A percentile compares a stretch with the other conserved stretches of the same genome.
phyloP scores from a whole-genome alignment of 2,329 filamentous ascomycete genomes.

The Colletotrichum brevisporum region DNA sequence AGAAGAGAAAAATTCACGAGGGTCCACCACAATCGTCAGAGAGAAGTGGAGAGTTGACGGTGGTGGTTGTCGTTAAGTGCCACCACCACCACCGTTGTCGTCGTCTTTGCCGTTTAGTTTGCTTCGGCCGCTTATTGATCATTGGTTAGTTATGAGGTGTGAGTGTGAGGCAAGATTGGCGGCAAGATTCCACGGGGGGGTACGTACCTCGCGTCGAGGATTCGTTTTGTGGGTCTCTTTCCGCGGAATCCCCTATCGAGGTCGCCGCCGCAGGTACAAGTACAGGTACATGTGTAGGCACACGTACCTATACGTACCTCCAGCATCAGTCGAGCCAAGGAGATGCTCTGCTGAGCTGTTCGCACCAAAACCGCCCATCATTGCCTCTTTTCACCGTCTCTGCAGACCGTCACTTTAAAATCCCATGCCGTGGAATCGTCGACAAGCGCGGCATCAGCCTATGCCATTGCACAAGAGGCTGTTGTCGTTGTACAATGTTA shows the following conservation, averaged over 20 bases:
- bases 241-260: conserved; percentile 26
- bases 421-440: neutral
- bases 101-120: too few species aligned
- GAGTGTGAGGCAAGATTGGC: neutral
- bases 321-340: conserved; percentile 17
- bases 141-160: too few species aligned
- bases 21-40: conserved; percentile 37
- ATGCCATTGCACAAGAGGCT: neutral
- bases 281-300: neutral
- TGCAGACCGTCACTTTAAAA: conserved; percentile 16
- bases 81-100: too few species aligned
- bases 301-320: neutral
- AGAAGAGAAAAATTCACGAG: conserved; percentile 30
- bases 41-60: conserved; percentile 34
- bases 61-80: conserved; percentile 16
- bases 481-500: neutral
- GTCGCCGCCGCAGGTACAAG: neutral
- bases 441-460: too few species aligned
- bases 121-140: too few species aligned
- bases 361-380: conserved; percentile 30
- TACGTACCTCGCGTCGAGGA: neutral
- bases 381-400: conserved; percentile 21
- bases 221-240: conserved; percentile 14
- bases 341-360: conserved; percentile 30
- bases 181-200: conserved; percentile 1